Evolutionary conservation across 768 basidiomycete genomes (phyloP).

Genomic region (Psilocybe tampanensis): DNA sequence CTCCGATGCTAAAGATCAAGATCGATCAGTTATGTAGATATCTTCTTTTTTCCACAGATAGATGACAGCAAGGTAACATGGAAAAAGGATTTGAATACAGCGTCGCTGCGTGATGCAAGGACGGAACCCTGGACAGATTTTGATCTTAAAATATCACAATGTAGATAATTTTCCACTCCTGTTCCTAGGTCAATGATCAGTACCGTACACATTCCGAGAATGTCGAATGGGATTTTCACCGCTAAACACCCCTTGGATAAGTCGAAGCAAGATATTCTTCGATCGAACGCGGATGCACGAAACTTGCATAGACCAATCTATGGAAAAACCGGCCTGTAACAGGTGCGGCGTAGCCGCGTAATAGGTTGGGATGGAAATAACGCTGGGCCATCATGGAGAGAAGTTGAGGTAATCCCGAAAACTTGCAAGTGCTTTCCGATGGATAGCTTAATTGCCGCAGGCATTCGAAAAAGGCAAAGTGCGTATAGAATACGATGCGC

Average conservation of each 20-base stretch:
- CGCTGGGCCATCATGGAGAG: conserved; percentile 14
- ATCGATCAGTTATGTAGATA: conserved; percentile 1
- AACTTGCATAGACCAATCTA: neutral
- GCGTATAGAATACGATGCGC: too few species aligned
- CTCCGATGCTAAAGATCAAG: conserved; percentile 9
- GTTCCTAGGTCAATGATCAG: neutral
- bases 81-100: neutral
- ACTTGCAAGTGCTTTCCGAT: conserved; percentile 1
- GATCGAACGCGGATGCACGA: neutral
- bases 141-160: conserved; percentile 12
- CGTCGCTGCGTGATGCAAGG: neutral
- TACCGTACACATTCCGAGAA: neutral
- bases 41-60: neutral
- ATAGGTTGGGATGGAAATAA: neutral
- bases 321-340: neutral
- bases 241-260: neutral
- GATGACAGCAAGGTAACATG: neutral
- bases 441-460: neutral
- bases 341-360: conserved; percentile 5
- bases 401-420: conserved; percentile 6
- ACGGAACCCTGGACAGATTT: conserved; percentile 3
- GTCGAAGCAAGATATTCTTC: neutral
- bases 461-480: neutral
- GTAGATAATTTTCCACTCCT: conserved; percentile 2
- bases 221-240: neutral